Evolutionary conservation across 257 asterid species (phyloP).

Genomic region (Solanum habrochaites): DNA sequence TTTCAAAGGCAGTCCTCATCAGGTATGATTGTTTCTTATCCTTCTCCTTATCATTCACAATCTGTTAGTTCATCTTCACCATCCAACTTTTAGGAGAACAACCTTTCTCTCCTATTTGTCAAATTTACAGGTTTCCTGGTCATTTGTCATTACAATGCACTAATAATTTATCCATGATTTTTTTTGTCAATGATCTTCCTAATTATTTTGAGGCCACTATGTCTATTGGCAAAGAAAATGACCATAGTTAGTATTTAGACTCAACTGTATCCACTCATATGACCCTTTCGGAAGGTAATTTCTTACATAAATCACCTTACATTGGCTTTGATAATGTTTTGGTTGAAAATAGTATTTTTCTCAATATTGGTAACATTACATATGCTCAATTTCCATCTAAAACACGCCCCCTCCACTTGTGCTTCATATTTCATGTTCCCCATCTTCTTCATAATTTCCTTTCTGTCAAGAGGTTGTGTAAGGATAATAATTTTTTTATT

Average conservation of each 20-base stretch:
- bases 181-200: neutral
- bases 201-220: too few relatives aligned
- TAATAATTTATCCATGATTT: neutral
- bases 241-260: too few relatives aligned
- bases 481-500: neutral
- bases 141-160: neutral
- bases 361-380: neutral
- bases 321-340: neutral
- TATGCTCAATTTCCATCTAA: neutral
- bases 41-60: neutral
- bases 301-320: too few relatives aligned
- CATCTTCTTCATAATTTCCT: neutral
- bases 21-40: too few relatives aligned
- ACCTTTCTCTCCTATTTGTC: neutral
- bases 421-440: neutral
- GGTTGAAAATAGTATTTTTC: neutral
- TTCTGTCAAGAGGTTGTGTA: neutral
- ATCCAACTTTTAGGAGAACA: neutral
- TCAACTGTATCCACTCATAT: too few relatives aligned
- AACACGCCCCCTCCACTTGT: neutral
- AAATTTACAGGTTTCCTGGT: neutral
- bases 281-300: too few relatives aligned
- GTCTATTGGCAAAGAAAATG: too few relatives aligned
- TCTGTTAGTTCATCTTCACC: neutral
- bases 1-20: neutral